Percentiles rank a stretch among this genome's conserved stretches.
Evolutionary conservation across 2,329 filamentous ascomycete species (phyloP).

Genomic region (Epichloe sibirici): DNA sequence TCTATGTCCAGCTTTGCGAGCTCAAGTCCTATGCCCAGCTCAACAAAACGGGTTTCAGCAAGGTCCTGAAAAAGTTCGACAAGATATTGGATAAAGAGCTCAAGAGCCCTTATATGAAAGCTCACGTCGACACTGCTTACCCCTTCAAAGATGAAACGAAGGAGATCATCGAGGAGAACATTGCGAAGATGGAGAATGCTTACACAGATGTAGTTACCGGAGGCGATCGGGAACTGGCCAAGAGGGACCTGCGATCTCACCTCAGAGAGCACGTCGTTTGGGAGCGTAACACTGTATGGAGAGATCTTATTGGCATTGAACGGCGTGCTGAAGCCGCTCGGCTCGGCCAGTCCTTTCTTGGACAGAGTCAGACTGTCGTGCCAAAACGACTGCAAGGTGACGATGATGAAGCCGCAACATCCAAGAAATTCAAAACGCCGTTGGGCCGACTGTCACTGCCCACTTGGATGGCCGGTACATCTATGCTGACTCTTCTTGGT

Average conservation of each 20-base stretch:
- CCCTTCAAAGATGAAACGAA: slow-evolving; percentile 69
- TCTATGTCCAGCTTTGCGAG: slow-evolving; percentile 89
- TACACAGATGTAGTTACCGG: slow-evolving; percentile 76
- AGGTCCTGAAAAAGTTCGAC: slow-evolving; percentile 97
- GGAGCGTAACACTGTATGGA: slow-evolving; percentile 98
- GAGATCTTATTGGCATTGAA: slow-evolving; percentile 97
- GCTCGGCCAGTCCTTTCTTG: slow-evolving; percentile 73
- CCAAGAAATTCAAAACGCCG: slow-evolving; percentile 65
- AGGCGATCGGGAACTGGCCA: slow-evolving; percentile 65
- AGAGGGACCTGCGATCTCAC: slow-evolving; percentile 77
- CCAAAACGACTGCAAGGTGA: slow-evolving; percentile 74
- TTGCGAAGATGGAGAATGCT: slow-evolving; percentile 60
- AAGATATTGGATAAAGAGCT: slow-evolving; percentile 82
- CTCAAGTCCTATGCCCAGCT: slow-evolving; percentile 92
- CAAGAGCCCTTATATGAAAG: slow-evolving; percentile 62
- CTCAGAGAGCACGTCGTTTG: slow-evolving; percentile 94
- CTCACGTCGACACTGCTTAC: slow-evolving; percentile 64
- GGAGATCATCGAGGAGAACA: slow-evolving; percentile 56
- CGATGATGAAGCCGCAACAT: slow-evolving; percentile 47
- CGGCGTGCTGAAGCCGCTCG: slow-evolving; percentile 89
- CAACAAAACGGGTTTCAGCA: slow-evolving; percentile 92
- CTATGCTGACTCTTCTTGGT: slow-evolving; percentile 62
- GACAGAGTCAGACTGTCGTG: slow-evolving; percentile 54
- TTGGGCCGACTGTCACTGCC: slow-evolving; percentile 67
- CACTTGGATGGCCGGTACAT: slow-evolving; percentile 70